Conservation (phyloP, 2,329 filamentous ascomycete genomes). For the Fusarium heterosporum region DNA sequence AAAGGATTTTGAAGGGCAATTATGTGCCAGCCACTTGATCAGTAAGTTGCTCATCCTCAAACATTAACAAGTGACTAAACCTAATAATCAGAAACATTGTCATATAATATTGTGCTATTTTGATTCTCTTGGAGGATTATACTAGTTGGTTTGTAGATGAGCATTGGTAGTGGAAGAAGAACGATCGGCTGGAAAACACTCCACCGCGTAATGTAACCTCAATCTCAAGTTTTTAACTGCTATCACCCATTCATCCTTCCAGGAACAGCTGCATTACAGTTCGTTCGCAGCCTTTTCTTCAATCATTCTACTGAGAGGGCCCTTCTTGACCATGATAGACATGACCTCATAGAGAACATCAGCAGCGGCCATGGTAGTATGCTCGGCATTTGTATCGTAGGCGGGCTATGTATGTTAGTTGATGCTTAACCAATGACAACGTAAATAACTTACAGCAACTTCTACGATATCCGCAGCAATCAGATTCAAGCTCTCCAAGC, state of each 20-base stretch:
- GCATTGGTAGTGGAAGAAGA: no score
- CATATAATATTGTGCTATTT: slow-evolving; percentile 48
- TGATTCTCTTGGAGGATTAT: not conserved
- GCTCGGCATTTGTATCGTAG: slow-evolving; percentile 78
- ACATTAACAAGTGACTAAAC: not conserved
- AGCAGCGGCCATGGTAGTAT: slow-evolving; percentile 79
- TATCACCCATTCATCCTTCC: no score
- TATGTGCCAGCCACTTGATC: slow-evolving; percentile 42
- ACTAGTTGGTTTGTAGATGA: no score
- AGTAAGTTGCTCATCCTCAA: slow-evolving; percentile 25
- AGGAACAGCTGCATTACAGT: not conserved
- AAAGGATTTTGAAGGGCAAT: slow-evolving; percentile 29
- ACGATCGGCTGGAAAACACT: no score
- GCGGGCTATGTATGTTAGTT: slow-evolving; percentile 60
- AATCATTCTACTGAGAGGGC: slow-evolving; percentile 69
- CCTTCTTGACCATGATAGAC: slow-evolving; percentile 85
- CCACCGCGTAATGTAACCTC: no score
- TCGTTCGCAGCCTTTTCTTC: slow-evolving; percentile 21
- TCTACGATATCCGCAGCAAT: slow-evolving; percentile 80
- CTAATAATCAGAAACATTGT: slow-evolving; percentile 29
- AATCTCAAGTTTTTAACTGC: no score
- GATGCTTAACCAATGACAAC: not conserved
- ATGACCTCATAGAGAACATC: slow-evolving; percentile 81
- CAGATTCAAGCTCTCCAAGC: slow-evolving; percentile 75
- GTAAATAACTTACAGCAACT: slow-evolving; percentile 56